phyloP scores from a whole-genome alignment of 768 basidiomycete genomes.

The Boletus vermiculosoides region DNA sequence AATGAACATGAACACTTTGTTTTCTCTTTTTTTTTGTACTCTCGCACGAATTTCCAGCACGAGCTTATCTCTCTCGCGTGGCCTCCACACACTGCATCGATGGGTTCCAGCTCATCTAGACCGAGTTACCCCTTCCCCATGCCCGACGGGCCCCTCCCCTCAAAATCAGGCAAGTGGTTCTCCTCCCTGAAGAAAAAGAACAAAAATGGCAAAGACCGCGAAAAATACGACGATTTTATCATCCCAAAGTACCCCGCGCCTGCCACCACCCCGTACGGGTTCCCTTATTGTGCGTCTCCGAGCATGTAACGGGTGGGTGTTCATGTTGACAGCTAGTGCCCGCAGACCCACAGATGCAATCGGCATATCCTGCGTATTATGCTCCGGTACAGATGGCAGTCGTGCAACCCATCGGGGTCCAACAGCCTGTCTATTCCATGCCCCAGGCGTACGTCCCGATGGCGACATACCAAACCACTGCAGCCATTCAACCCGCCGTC shows the following conservation, averaged over 20 bases:
- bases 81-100: slow-evolving; percentile 2
- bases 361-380: slow-evolving; percentile 29
- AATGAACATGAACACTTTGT: background rate
- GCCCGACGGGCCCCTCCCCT: slow-evolving; percentile 1
- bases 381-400: slow-evolving; percentile 27
- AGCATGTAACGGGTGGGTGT: background rate
- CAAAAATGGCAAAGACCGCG: slow-evolving; percentile 20
- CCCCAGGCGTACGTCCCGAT: slow-evolving; percentile 30
- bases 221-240: slow-evolving; percentile 19
- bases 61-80: background rate
- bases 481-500: slow-evolving; percentile 13
- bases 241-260: slow-evolving; percentile 15
- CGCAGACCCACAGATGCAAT: slow-evolving; percentile 27
- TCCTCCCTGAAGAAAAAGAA: slow-evolving; percentile 14
- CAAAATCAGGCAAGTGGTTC: slow-evolving; percentile 21
- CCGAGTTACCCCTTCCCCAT: slow-evolving; percentile 19
- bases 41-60: background rate
- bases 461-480: slow-evolving; percentile 17
- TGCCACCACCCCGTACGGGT: slow-evolving; percentile 9
- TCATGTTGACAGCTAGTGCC: slow-evolving; percentile 10
- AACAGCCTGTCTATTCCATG: slow-evolving; percentile 31
- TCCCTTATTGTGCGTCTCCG: slow-evolving; percentile 27
- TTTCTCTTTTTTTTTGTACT: background rate
- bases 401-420: slow-evolving; percentile 21
- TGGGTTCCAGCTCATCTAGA: slow-evolving; percentile 28